Evolutionary conservation across 2,329 filamentous ascomycete species (phyloP), one percentile per base, ranked within the genome.

Genomic region (Diaporthe ilicicola): DNA sequence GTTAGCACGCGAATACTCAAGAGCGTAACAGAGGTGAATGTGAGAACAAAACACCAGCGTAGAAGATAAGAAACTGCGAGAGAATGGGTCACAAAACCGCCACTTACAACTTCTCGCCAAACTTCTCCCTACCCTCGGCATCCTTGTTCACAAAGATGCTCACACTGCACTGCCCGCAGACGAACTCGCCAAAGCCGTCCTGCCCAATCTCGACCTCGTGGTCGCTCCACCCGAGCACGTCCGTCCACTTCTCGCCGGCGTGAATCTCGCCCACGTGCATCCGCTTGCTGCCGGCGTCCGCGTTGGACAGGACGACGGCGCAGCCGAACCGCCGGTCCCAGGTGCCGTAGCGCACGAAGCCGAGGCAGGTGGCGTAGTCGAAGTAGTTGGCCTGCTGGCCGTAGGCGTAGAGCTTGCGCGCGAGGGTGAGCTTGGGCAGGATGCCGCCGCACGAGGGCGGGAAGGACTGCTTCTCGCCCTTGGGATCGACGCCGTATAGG

Each of bases 401-500:
- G 75, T 93, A 92, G 0, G 90, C 89, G 75, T 91, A 93, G 2
- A 91, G 82, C 78, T 90, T 91, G 19, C 91, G 85, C 3, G 89
- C 89, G 29, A 90, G 85, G 19, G 88, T 84, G 17, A 93, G 82
- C 17, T 86, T 84, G 1, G 89, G 86, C 4, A 93, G 84, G 51
- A 82, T 84, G 5, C 84, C 85, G 42, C 84, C 84, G 73, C 86
- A 89, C 2, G 87, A 83, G 1, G 89, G 89, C 2, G 83, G 82
- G 65, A 84, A 82, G 32, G 85, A 81, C 71, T 82, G 77, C 53
- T 59, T 68, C 70, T 81, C 82, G 67, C 80, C 79, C 64, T 83
- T 81, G 0, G 65, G 65, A 39, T 68, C 65, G 71, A 90, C 88
- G 27, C 91, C 91, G 79, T 92, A 93, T 2, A 93, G 79, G 76